phyloP scores from a whole-genome alignment of 208 protist genomes.

The Histomonas meleagridis region DNA sequence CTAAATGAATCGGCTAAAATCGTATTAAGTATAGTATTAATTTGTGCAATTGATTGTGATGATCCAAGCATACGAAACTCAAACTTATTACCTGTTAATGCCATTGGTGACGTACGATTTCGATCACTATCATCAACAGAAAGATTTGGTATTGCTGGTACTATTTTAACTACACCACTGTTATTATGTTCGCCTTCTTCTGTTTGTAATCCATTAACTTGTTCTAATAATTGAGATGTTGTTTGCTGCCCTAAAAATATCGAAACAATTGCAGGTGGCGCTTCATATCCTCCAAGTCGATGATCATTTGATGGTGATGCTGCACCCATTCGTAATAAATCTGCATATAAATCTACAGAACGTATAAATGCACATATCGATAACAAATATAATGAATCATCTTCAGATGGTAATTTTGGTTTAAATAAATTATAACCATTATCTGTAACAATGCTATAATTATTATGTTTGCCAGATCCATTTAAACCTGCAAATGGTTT shows the following conservation, averaged over 20 bases:
- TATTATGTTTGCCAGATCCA: conserved; percentile 68
- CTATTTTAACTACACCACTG: neutral
- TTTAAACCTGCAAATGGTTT: conserved; percentile 68
- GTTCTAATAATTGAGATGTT: conserved; percentile 47
- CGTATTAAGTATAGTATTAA: conserved; percentile 62
- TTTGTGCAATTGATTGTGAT: conserved; percentile 54
- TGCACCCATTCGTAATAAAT: conserved; percentile 59
- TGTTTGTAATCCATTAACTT: neutral
- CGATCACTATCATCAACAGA: conserved; percentile 53
- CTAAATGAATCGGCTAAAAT: conserved; percentile 58
- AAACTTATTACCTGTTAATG: conserved; percentile 67
- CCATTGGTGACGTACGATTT: conserved; percentile 69
- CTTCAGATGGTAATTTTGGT: conserved; percentile 25
- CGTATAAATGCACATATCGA: conserved; percentile 49
- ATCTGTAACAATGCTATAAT: conserved; percentile 60
- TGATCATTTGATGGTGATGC: conserved; percentile 60
- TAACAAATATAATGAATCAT: conserved; percentile 44
- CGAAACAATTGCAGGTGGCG: conserved; percentile 67
- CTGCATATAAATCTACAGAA: conserved; percentile 58
- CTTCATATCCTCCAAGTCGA: conserved; percentile 66
- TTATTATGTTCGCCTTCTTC: too few relatives aligned
- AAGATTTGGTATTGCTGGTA: neutral
- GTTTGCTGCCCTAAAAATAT: conserved; percentile 60
- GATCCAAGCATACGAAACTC: conserved; percentile 68
- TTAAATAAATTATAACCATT: conserved; percentile 52